A percentile compares a stretch with the other conserved stretches of the same genome.
These are phyloP conservation scores for Aspergillus biplanus DNA, from an alignment of 495 filamentous ascomycete genomes.

Conservation along the genomic window DNA sequence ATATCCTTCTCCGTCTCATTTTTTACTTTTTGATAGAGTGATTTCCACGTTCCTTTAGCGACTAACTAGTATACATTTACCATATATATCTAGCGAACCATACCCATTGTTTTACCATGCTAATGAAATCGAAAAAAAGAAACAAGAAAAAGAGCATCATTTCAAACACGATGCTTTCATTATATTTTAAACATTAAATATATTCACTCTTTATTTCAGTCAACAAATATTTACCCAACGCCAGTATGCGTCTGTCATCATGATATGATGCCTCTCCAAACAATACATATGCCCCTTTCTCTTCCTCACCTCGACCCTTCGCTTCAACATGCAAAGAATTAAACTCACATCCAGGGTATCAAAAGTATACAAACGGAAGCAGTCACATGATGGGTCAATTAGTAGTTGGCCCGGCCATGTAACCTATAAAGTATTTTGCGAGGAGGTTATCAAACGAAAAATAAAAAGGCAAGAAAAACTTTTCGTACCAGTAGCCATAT, in stretches of 20 bases:
- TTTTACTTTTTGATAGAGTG: too few species aligned
- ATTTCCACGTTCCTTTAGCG: too few species aligned
- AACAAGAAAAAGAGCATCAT: conserved; percentile 2
- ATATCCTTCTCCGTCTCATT: too few species aligned
- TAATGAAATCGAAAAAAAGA: not conserved
- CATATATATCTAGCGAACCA: too few species aligned
- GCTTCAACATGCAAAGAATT: conserved; percentile 1
- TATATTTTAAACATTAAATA: conserved; percentile 2
- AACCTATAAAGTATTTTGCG: not conserved
- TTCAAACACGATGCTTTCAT: not conserved
- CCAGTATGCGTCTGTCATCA: not conserved
- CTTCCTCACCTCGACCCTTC: not conserved
- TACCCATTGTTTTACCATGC: not conserved
- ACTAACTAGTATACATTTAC: too few species aligned
- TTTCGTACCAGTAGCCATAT: not conserved
- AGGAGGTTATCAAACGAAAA: conserved; percentile 2
- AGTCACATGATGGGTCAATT: not conserved
- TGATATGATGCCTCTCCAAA: not conserved
- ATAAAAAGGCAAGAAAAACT: not conserved
- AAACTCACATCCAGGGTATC: conserved; percentile 22
- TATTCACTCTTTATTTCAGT: not conserved
- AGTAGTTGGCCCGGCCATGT: not conserved
- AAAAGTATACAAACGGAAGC: conserved; percentile 13
- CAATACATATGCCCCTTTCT: not conserved
- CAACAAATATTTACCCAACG: not conserved